Evolutionary conservation across 176 grass and related monocot species (phyloP).

Genomic region (Aegilops sharonensis): DNA sequence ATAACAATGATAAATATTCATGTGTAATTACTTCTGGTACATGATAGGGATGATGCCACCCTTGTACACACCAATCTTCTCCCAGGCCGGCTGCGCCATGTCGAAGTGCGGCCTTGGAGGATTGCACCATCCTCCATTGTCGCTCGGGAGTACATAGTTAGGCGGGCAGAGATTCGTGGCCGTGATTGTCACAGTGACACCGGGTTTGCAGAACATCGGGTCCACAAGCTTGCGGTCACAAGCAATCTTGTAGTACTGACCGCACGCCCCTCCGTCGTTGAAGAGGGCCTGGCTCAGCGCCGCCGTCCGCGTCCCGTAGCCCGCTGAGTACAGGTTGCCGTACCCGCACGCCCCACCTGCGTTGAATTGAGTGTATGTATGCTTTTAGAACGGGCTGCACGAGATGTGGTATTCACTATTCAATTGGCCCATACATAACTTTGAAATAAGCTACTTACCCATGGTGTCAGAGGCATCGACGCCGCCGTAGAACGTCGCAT

Average conservation of each 20-base stretch:
- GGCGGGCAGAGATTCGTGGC: conserved; percentile 51
- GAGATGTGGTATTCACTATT: too few relatives aligned
- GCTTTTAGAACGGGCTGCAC: neutral
- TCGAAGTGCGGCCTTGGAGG: conserved; percentile 39
- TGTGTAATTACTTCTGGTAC: conserved; percentile 32
- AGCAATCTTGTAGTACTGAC: conserved; percentile 48
- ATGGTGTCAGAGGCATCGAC: conserved; percentile 46
- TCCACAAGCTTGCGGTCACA: conserved; percentile 36
- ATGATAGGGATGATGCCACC: conserved; percentile 58
- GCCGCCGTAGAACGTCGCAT: conserved; percentile 50
- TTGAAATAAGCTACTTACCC: conserved; percentile 17
- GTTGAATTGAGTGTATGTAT: neutral
- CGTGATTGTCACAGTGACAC: conserved; percentile 28
- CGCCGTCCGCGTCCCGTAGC: conserved; percentile 45
- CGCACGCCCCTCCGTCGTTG: conserved; percentile 34
- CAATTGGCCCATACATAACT: too few relatives aligned
- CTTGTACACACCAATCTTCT: conserved; percentile 42
- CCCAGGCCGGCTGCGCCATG: conserved; percentile 57
- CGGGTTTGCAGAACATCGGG: conserved; percentile 9
- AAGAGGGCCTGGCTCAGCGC: conserved; percentile 57
- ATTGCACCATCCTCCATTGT: conserved; percentile 52
- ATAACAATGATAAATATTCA: neutral
- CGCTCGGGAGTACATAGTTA: neutral
- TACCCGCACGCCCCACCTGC: conserved; percentile 63
- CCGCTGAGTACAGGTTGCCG: conserved; percentile 29